Base-by-base conservation (phyloP, 1,139 yeast genomes). In the Geotrichum fermentans region DNA sequence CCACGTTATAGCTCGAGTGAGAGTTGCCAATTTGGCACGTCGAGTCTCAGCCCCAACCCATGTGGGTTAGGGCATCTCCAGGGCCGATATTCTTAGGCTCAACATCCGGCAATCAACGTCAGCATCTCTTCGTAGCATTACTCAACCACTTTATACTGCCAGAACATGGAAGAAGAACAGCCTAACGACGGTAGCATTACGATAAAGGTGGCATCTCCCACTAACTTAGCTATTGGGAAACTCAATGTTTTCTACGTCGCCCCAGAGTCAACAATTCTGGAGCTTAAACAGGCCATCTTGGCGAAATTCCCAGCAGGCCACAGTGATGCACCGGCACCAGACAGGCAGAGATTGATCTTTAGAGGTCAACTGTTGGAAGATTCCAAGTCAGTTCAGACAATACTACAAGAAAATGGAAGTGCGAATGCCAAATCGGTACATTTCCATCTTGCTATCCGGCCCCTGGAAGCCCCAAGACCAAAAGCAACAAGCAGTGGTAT, bases 271-370 rank as follows among this genome's bases (percentile, higher is more conserved):
- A 40, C 49, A 8, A 28, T 51, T 14, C 18, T 40, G 10, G 30
- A 39, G 10, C 43, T 44, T 5, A 39, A 40, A 38, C 10, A 37
- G 2, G 20, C 21, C 26, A 48, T 48, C 8, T 16, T 32, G 1
- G 24, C 34, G 4, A 39, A 33, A 21, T 48, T 48, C 22, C 51
- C 51, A 3, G 18, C 28, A 10, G 34, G 22, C 6, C 34, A 40
- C 17, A 38, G 33, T 18, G 36, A 43, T 14, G 45, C 33, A 10
- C 51, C 51, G 4, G 21, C 44, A 2, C 45, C 48, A 16, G 49
- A 51, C 16, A 21, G 49, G n/a, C 51, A 47, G 37, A 44, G 53
- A 4, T 22, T 51, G 28, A 51, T 51, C 20, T 51, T 51, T 24
- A 40, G 53, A 11, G 53, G 53, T 24, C 43, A 44, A 16, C 2